Evolutionary conservation across 495 filamentous ascomycete species (phyloP), one percentile per base, ranked within the genome.

Genomic region (Neurospora tetrasperma): DNA sequence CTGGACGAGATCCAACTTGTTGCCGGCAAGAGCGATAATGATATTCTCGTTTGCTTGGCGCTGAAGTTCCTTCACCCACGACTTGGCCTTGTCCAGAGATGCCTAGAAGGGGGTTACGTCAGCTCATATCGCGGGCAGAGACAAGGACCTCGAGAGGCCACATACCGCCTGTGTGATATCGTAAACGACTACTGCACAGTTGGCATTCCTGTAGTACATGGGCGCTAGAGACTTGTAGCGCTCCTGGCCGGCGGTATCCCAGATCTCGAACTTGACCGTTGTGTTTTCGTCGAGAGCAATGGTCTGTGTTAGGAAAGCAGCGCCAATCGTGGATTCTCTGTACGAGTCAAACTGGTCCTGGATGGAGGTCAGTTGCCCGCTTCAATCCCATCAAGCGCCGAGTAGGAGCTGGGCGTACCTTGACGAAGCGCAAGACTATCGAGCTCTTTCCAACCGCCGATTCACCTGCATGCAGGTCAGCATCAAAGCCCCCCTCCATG

Each of bases 301-400:
- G 70, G 96, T 98, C 83, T 99, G 96, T 79, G 96, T 99, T 75
- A 99, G 87, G 89, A 99, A 99, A 75, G 96, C 96, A 74, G 96
- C 96, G 83, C 96, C 96, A 85, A 99, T 99, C 62, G 96, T 99
- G 48, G 94, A 97, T 88, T 99, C 96, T 83, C 96, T 89, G 85
- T 98, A 99, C 81, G 97, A 96, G 86, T 99, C 96, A 83, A 99
- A 99, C 96, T 99, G 96, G 82, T 99, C 96, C 95, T 97, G 75
- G 18, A 48, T 18, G 42, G 14, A 43, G 10, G 74, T 79, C 71
- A 80, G 78, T 62, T 46, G 40, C 44, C 35, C 48, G 69, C 40
- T 38, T 42, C 40, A 39, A 41, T 44, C 20, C 18, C 70, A 42
- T 72, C 54, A 69, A 18, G 12, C 40, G n/a, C 39, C 54, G 73